phyloP scores from a whole-genome alignment of 2,329 filamentous ascomycete species.

The Pyrenophora seminiperda region DNA sequence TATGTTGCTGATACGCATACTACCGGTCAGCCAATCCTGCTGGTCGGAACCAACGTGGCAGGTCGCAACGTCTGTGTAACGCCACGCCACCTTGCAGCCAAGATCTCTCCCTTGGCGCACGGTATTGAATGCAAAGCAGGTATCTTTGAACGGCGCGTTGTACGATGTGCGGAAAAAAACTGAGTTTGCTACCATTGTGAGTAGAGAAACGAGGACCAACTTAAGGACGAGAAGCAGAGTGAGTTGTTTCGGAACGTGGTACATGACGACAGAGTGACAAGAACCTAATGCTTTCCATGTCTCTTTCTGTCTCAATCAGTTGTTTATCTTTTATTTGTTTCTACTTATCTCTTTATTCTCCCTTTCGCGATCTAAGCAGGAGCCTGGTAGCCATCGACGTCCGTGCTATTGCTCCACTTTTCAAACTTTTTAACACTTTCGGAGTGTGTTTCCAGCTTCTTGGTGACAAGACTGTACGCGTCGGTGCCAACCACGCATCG shows the following conservation, averaged over 20 bases:
- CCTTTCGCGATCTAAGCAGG: slow-evolving; percentile 16
- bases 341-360: background rate
- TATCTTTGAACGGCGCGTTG: background rate
- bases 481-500: slow-evolving; percentile 61
- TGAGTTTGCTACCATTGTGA: too few species aligned
- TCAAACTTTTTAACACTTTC: slow-evolving; percentile 59
- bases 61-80: slow-evolving; percentile 14
- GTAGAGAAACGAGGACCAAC: background rate
- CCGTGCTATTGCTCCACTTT: slow-evolving; percentile 56
- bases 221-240: background rate
- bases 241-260: background rate
- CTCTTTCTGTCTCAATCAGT: background rate
- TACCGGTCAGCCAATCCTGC: background rate
- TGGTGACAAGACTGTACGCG: slow-evolving; percentile 55
- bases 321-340: background rate
- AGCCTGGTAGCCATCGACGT: slow-evolving; percentile 50
- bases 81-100: slow-evolving; percentile 3
- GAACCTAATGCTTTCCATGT: background rate
- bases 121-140: background rate
- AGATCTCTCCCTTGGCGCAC: background rate
- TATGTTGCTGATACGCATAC: background rate
- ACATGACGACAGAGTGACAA: background rate
- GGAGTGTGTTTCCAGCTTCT: slow-evolving; percentile 57
- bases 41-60: slow-evolving; percentile 24
- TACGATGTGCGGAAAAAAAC: background rate